Base-by-base conservation (phyloP, 257 asterid genomes). In the Solanum medicagineum region DNA sequence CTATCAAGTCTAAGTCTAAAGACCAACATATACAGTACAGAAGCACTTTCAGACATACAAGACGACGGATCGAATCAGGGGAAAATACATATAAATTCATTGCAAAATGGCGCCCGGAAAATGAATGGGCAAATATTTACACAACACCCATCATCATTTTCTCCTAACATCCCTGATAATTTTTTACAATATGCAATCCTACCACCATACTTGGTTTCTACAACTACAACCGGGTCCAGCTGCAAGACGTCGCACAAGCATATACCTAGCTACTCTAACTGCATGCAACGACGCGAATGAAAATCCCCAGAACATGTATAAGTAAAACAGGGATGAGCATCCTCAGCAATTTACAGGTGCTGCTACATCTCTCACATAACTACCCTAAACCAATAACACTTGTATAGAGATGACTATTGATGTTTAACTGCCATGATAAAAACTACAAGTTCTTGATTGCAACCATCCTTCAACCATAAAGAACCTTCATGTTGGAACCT, bases 181-280 rank as follows among this genome's bases (percentile, higher is more conserved):
- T 32, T 77, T 85, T 85, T 75, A 85, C 82, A 88, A 75, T 74
- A 84, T 47, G 71, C 84, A 89, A 81, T 59, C 54, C 82, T 63
- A 86, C 44, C 60, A 68, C 42, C 51, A 74, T 26, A 70, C 77
- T 16, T 24, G 47, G 44, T 54, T 36, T 59, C 68, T 70, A 82
- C 63, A 70, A 29, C 59, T 70, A 82, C 69, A 70, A 29, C 85
- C 68, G 40, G n/a, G 60, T 5, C 62, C 45, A 51, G 24, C 82
- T 51, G 82, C 47, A 26, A 3, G 16, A 49, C 22, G 51, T 77
- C 24, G 9, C 82, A 51, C 62, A 49, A 49, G 57, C 62, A 14
- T 3, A n/a, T 49, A 26, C 62, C 62, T 75, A 51, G 2, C 44
- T 75, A 22, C 9, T 49, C 62, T 13, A 47, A 74, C 44, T 49